A percentile compares a stretch with the other conserved stretches of the same genome.
These are phyloP conservation scores for Geotrichum siamense DNA, from an alignment of 1,139 yeast genomes.

Conservation along the genomic window DNA sequence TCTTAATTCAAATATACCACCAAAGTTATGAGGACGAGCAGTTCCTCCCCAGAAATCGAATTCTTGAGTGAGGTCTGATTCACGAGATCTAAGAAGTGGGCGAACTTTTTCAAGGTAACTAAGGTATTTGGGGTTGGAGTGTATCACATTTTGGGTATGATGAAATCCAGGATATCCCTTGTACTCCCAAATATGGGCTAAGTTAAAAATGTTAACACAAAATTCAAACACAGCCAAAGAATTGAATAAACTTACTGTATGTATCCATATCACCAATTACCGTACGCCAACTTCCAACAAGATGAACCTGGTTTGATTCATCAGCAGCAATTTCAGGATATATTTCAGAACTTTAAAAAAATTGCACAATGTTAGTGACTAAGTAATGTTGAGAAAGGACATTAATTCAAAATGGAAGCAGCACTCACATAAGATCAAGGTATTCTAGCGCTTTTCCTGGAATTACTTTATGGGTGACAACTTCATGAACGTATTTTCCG, in stretches of 20 bases:
- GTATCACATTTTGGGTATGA: slow-evolving; percentile 34
- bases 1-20: slow-evolving; percentile 41
- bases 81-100: slow-evolving; percentile 33
- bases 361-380: too few species aligned
- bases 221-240: neutral
- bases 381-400: too few species aligned
- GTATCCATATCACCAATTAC: slow-evolving; percentile 39
- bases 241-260: slow-evolving; percentile 19
- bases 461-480: slow-evolving; percentile 35
- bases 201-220: neutral
- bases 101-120: slow-evolving; percentile 32
- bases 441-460: slow-evolving; percentile 36
- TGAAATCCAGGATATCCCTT: slow-evolving; percentile 40
- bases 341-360: slow-evolving; percentile 23
- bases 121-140: slow-evolving; percentile 30
- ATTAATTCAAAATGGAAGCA: neutral
- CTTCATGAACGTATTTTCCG: slow-evolving; percentile 41
- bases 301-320: slow-evolving; percentile 32
- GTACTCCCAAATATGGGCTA: slow-evolving; percentile 40
- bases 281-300: slow-evolving; percentile 40
- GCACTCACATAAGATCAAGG: slow-evolving; percentile 30
- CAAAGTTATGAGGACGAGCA: slow-evolving; percentile 37
- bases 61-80: slow-evolving; percentile 37
- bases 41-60: slow-evolving; percentile 43
- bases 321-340: slow-evolving; percentile 35